Conservation (phyloP, 495 filamentous ascomycete genomes). For the Podospora appendiculata region DNA sequence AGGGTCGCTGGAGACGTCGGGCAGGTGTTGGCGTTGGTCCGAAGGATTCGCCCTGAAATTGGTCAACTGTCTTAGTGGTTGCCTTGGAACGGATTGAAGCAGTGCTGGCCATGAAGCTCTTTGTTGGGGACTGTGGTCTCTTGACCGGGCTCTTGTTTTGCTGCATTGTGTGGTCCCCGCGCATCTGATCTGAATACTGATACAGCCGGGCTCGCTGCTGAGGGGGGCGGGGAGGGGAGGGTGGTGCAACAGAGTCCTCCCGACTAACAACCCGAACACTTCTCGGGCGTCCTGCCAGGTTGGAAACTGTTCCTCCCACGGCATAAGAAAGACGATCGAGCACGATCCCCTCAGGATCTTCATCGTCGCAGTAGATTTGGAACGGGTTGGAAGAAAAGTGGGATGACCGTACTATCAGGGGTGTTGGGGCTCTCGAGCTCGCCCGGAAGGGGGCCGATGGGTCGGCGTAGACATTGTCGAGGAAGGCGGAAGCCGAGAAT, state of each 20-base stretch:
- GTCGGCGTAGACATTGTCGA: constrained; percentile 73
- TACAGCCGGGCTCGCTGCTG: too few species aligned
- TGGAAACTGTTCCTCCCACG: too few species aligned
- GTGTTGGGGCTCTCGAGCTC: constrained; percentile 70
- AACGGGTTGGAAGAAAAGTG: constrained; percentile 11
- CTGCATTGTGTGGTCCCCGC: not conserved
- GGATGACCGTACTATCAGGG: constrained; percentile 62
- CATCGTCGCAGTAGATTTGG: not conserved
- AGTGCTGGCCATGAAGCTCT: constrained; percentile 37
- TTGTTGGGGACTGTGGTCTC: constrained; percentile 13
- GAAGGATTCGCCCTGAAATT: constrained; percentile 32
- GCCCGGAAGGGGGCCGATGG: constrained; percentile 45
- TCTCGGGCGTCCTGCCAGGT: constrained; percentile 7
- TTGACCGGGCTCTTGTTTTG: not conserved
- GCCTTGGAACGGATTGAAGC: constrained; percentile 27
- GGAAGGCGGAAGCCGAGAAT: constrained; percentile 66
- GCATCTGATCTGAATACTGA: too few species aligned
- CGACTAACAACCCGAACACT: constrained; percentile 35
- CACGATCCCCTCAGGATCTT: not conserved
- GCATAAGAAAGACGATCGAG: too few species aligned
- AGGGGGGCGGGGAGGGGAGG: constrained; percentile 1
- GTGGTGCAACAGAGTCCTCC: constrained; percentile 17
- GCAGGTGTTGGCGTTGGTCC: constrained; percentile 42
- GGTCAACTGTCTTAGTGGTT: constrained; percentile 26
- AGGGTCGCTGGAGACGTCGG: constrained; percentile 53